Evolutionary conservation across 768 basidiomycete genomes (phyloP).

Genomic region (Pleurotus sapidus): DNA sequence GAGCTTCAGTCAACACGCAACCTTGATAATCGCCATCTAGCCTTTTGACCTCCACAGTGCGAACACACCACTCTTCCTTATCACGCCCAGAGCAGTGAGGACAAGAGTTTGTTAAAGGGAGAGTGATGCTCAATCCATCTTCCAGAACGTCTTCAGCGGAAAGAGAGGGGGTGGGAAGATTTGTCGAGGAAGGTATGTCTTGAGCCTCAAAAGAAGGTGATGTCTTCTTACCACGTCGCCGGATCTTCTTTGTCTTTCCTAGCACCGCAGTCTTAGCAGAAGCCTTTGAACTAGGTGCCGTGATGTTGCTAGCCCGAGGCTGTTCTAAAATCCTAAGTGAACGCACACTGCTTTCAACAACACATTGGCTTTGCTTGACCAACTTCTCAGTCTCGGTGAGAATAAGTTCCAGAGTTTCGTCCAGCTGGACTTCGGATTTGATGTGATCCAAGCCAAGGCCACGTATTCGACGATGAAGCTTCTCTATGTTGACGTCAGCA

Average conservation of each 20-base stretch:
- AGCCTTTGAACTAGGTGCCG: neutral
- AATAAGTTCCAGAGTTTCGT: neutral
- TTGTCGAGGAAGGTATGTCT: too few species aligned
- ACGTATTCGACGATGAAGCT: neutral
- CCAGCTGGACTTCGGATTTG: neutral
- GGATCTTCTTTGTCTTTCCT: too few species aligned
- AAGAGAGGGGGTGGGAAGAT: too few species aligned
- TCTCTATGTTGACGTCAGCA: neutral
- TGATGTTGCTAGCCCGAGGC: neutral
- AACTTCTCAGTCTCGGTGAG: neutral
- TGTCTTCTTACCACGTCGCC: too few species aligned
- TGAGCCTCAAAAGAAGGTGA: too few species aligned
- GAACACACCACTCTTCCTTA: neutral
- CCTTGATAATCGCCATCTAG: neutral
- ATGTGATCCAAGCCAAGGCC: neutral
- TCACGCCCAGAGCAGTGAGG: neutral
- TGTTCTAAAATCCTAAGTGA: neutral
- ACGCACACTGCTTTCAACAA: neutral
- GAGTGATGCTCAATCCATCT: too few species aligned
- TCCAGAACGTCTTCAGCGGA: too few species aligned
- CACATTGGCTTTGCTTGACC: neutral
- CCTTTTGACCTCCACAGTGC: neutral
- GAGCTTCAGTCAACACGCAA: neutral
- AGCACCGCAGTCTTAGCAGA: neutral
- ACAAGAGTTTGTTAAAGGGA: neutral